Percentiles rank a stretch among this genome's conserved stretches.
Conservation (phyloP, 2,329 filamentous ascomycete genomes). For the Alternaria triticimaculans region DNA sequence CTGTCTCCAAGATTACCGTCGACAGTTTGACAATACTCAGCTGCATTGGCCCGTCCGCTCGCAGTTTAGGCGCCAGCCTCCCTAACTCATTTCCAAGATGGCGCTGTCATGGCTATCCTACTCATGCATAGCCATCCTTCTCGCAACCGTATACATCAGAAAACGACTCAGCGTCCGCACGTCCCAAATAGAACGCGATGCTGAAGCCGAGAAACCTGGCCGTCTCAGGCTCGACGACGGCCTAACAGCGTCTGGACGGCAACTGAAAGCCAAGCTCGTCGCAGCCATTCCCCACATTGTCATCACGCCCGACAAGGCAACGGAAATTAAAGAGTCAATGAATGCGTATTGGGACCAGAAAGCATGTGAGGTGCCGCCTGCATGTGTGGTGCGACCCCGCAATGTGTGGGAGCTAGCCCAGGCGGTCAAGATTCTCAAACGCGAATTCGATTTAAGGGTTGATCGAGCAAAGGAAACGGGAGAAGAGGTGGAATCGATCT, state of each 20-base stretch:
- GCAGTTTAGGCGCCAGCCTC: not conserved
- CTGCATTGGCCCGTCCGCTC: not conserved
- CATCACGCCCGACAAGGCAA: slow-evolving; percentile 8
- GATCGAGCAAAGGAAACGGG: not conserved
- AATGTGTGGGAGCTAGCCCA: slow-evolving; percentile 36
- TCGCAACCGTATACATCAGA: slow-evolving; percentile 9
- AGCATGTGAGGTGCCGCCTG: slow-evolving; percentile 40
- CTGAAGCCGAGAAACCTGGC: slow-evolving; percentile 14
- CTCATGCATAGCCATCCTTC: not conserved
- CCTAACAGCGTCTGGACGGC: slow-evolving; percentile 13
- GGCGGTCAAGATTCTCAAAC: slow-evolving; percentile 37
- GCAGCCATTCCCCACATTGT: slow-evolving; percentile 19
- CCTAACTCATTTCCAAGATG: not conserved
- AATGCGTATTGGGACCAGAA: slow-evolving; percentile 44
- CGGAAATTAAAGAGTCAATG: slow-evolving; percentile 14
- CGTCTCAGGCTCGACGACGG: slow-evolving; percentile 1
- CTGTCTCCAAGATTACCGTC: not conserved
- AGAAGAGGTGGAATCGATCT: slow-evolving; percentile 8
- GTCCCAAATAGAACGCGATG: slow-evolving; percentile 16
- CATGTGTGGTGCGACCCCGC: slow-evolving; percentile 40
- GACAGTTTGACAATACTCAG: not conserved
- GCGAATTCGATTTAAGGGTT: slow-evolving; percentile 34
- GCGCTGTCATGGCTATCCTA: slow-evolving; percentile 7
- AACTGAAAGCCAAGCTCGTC: slow-evolving; percentile 14
- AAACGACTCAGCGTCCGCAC: slow-evolving; percentile 13